These are phyloP conservation scores for Exophiala viscosa DNA, from an alignment of 2,329 filamentous ascomycete species.

Conservation along the genomic window DNA sequence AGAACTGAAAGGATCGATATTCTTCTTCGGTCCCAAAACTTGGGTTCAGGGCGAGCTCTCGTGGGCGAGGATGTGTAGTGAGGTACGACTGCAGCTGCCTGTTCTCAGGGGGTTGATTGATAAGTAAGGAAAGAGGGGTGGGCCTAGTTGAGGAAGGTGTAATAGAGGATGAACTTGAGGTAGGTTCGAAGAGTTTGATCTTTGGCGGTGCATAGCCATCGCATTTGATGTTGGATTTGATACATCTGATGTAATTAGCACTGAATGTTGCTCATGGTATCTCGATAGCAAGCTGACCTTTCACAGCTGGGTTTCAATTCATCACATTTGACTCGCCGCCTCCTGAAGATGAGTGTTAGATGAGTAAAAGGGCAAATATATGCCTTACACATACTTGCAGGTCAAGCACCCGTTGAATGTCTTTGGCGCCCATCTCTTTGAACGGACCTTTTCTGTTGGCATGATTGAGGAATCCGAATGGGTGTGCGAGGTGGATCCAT, in stretches of 20 bases:
- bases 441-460: constrained; percentile 10
- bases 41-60: constrained; percentile 10
- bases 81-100: constrained; percentile 8
- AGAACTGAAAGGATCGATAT: constrained; percentile 19
- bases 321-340: constrained; percentile 21
- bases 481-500: not conserved
- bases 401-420: constrained; percentile 23
- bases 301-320: constrained; percentile 20
- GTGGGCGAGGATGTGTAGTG: constrained; percentile 9
- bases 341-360: constrained; percentile 3
- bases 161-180: constrained; percentile 7
- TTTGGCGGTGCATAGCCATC: constrained; percentile 19
- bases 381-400: constrained; percentile 18
- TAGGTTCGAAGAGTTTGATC: constrained; percentile 18
- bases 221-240: constrained; percentile 18
- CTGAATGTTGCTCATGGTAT: not conserved
- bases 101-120: not conserved
- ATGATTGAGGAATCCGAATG: constrained; percentile 1
- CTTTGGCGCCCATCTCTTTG: constrained; percentile 22
- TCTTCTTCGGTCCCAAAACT: constrained; percentile 18
- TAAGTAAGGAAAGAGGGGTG: not conserved
- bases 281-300: constrained; percentile 5
- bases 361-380: not conserved
- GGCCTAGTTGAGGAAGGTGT: constrained; percentile 2
- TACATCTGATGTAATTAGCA: constrained; percentile 5